Conservation (phyloP, 75 land plant genomes). For the Pinus taeda region DNA sequence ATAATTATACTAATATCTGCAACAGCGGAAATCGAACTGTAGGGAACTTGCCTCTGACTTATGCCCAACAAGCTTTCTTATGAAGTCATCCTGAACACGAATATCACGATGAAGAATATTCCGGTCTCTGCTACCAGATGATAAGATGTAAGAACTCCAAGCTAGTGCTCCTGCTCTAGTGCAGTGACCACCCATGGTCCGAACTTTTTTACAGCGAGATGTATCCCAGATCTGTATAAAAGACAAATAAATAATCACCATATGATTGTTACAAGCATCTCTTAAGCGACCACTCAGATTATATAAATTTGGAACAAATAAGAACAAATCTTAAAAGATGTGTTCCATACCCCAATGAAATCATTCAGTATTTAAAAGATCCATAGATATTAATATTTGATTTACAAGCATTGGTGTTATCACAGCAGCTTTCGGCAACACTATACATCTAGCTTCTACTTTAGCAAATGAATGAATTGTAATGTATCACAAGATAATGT, state of each 20-base stretch:
- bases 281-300: too few relatives aligned
- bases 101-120: constrained; percentile 79
- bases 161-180: constrained; percentile 80
- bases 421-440: too few relatives aligned
- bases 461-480: too few relatives aligned
- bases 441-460: too few relatives aligned
- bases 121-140: constrained; percentile 84
- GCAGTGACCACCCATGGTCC: constrained; percentile 84
- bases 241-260: too few relatives aligned
- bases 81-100: constrained; percentile 69
- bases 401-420: too few relatives aligned
- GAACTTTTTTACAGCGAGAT: constrained; percentile 64
- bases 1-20: neutral
- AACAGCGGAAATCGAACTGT: neutral
- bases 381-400: too few relatives aligned
- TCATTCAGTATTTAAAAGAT: too few relatives aligned
- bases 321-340: neutral
- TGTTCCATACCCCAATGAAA: neutral
- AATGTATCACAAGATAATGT: too few relatives aligned
- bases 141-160: constrained; percentile 76
- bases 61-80: constrained; percentile 71
- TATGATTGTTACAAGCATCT: too few relatives aligned
- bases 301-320: too few relatives aligned
- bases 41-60: constrained; percentile 60
- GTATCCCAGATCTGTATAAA: constrained; percentile 82